Evolutionary conservation across 1,139 yeast species (phyloP).

Genomic region (Geotrichum carabidarum): DNA sequence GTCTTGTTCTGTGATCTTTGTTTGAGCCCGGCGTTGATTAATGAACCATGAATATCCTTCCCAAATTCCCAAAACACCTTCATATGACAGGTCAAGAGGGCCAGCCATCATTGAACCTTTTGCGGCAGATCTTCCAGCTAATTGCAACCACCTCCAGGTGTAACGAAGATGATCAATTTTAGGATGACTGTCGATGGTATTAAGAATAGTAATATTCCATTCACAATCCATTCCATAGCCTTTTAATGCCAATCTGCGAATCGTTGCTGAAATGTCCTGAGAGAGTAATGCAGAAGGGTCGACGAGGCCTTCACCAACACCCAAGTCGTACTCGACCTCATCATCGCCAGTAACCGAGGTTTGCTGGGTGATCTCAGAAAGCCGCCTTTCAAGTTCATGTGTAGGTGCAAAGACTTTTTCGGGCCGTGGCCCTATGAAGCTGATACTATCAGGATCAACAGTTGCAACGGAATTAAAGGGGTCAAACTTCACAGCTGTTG

Average conservation of each 20-base stretch:
- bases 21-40: slow-evolving; percentile 46
- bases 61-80: slow-evolving; percentile 91
- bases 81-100: slow-evolving; percentile 72
- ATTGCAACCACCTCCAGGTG: slow-evolving; percentile 86
- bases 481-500: slow-evolving; percentile 59
- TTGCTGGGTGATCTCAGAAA: slow-evolving; percentile 12
- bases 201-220: slow-evolving; percentile 58
- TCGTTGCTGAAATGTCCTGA: slow-evolving; percentile 41
- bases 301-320: slow-evolving; percentile 24
- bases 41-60: slow-evolving; percentile 63
- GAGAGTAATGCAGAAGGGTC: slow-evolving; percentile 28
- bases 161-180: slow-evolving; percentile 53
- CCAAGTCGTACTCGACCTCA: slow-evolving; percentile 33
- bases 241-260: slow-evolving; percentile 60
- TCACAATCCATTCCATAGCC: slow-evolving; percentile 75
- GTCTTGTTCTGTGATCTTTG: slow-evolving; percentile 25
- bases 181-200: slow-evolving; percentile 32
- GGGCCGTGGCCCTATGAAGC: slow-evolving; percentile 25
- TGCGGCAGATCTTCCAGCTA: slow-evolving; percentile 62
- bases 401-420: slow-evolving; percentile 3
- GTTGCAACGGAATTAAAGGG: slow-evolving; percentile 66
- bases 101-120: slow-evolving; percentile 67
- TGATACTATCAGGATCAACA: slow-evolving; percentile 57
- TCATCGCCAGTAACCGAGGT: slow-evolving; percentile 32
- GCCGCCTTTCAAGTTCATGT: background rate